Base-by-base conservation (phyloP, 768 basidiomycete genomes). In the Phaeotremella fagi region DNA sequence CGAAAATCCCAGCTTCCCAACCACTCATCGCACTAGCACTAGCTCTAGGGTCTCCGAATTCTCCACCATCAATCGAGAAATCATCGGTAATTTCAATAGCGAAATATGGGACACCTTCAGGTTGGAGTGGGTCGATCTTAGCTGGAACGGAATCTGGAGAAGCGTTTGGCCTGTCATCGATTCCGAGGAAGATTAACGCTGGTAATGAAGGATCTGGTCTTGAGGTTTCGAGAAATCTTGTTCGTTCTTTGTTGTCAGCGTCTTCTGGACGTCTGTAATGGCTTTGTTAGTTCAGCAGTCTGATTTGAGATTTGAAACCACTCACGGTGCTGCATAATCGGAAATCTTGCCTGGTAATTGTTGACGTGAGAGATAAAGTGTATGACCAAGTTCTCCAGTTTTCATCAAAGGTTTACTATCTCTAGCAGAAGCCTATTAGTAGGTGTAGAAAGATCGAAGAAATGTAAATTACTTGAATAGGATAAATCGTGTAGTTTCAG, bases 71-170 rank as follows among this genome's bases (percentile, higher is more conserved):
- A 64, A 64, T 63, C 4, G 78, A 78, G 1, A 50, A 41, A 23
- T 64, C 49, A 27, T 60, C 50, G 33, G 68, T 52, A 2, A 55
- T 28, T 1, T 60, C 57, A 55, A 95, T 59, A 0, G 90, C 79
- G 70, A 95, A 97, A 72, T 86, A 92, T 0, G 89, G 84, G 1
- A 80, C 83, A n/a, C 92, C 94, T 26, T 85, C 74, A 23, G 91
- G 76, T 43, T 85, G 82, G 47, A 81, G 78, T 0, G 85, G 80
- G 55, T 75, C 80, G 45, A 85, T 83, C 42, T 85, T 83, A 2
- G 83, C 80, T 0, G 85, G 84, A 35, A 59, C 64, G 16, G 66
- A 56, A 16, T 49, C 48, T 1, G 61, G 26, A 2, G 61, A 54
- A 9, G 56, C 55, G 28, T 38, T n/a, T 2, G 61, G 50, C 3